Percentiles rank a stretch among this genome's conserved stretches.
Conservation (phyloP, 176 grass and related monocot genomes). For the Phoenix dactylifera region DNA sequence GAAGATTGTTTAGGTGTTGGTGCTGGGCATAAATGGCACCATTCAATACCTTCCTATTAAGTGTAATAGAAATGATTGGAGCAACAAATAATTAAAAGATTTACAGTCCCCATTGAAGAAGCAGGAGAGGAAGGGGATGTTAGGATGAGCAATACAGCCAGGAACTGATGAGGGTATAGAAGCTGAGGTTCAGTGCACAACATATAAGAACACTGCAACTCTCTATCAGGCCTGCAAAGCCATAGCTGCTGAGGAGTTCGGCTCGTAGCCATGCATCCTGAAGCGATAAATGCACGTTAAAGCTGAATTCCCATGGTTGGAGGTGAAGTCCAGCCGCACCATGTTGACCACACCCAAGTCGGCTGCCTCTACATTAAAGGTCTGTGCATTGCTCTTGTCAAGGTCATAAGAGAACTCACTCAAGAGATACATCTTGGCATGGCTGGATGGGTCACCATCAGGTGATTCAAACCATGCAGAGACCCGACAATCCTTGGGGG, state of each 20-base stretch:
- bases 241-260: constrained; percentile 4
- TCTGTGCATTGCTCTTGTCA: constrained; percentile 66
- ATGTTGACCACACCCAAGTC: constrained; percentile 33
- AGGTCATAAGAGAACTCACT: constrained; percentile 62
- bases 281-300: constrained; percentile 90
- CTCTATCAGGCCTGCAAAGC: too few species aligned
- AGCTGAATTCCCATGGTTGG: constrained; percentile 55
- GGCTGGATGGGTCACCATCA: constrained; percentile 23
- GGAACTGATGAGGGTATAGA: too few species aligned
- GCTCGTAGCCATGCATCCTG: constrained; percentile 73
- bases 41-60: too few species aligned
- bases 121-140: too few species aligned
- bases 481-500: constrained; percentile 63
- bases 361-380: constrained; percentile 40
- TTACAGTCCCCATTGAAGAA: too few species aligned
- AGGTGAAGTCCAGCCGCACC: constrained; percentile 50
- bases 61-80: too few species aligned
- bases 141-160: too few species aligned
- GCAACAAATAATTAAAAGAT: too few species aligned
- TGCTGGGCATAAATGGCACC: too few species aligned
- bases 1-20: too few species aligned
- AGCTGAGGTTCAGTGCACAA: too few species aligned
- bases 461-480: constrained; percentile 50
- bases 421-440: constrained; percentile 19
- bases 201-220: too few species aligned